These are phyloP conservation scores for Rosa multiflora DNA, from an alignment of 306 rosid species.

Conservation along the genomic window DNA sequence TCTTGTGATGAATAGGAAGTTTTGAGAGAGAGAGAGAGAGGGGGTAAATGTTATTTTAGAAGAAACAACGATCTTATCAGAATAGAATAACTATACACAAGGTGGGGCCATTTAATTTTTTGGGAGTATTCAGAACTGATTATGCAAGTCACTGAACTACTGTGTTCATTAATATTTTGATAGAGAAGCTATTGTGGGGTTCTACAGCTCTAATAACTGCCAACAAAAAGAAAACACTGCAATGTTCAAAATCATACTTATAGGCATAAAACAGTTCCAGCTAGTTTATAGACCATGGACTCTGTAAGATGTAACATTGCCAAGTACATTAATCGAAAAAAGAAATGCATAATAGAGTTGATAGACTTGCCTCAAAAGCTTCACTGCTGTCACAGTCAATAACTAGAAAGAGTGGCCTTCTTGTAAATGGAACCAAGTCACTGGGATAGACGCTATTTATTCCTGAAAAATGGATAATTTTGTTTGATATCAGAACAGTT, in stretches of 20 bases:
- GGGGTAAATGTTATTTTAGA: not conserved
- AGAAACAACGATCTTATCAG: not conserved
- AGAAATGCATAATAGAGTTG: not conserved
- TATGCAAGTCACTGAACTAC: not conserved
- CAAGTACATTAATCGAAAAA: not conserved
- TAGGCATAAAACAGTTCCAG: not conserved
- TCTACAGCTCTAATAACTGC: not conserved
- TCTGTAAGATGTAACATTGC: not conserved
- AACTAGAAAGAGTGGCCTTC: conserved; percentile 85
- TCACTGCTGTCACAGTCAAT: conserved; percentile 78
- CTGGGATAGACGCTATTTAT: conserved; percentile 74
- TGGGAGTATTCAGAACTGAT: not conserved
- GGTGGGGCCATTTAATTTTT: not conserved
- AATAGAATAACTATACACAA: not conserved
- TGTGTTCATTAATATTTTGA: not conserved
- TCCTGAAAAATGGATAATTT: conserved; percentile 52
- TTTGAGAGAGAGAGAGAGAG: not conserved
- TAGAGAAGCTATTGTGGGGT: not conserved
- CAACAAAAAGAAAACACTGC: not conserved
- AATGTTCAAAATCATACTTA: not conserved
- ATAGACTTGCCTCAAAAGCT: conserved; percentile 79
- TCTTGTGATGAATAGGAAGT: too few species aligned
- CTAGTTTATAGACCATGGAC: not conserved
- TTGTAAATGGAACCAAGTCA: conserved; percentile 85
- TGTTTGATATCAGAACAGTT: conserved; percentile 30